Conservation (phyloP, 495 filamentous ascomycete genomes). For the Durotheca rogersii region DNA sequence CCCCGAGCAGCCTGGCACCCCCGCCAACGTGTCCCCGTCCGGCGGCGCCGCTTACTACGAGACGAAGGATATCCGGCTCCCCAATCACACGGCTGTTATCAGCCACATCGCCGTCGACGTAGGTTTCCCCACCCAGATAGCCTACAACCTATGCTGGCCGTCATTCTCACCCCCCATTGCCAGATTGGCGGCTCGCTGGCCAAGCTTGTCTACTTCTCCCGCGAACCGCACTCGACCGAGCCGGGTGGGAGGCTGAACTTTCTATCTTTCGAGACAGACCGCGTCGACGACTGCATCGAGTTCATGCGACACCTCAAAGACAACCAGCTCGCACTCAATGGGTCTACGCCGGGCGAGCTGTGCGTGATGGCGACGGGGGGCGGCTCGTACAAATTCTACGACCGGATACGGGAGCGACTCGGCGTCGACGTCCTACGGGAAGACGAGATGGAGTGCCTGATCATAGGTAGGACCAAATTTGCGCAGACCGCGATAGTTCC, state of each 20-base stretch:
- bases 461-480: conserved; percentile 68
- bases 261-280: conserved; percentile 90
- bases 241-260: conserved; percentile 92
- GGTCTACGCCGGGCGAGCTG: conserved; percentile 61
- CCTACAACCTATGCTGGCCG: no score
- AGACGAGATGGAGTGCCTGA: conserved; percentile 98
- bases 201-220: conserved; percentile 96
- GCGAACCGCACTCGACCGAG: conserved; percentile 73
- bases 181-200: conserved; percentile 94
- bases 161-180: conserved; percentile 13
- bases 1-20: conserved; percentile 51
- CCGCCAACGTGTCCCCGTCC: conserved; percentile 46
- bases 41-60: conserved; percentile 64
- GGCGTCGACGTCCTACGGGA: conserved; percentile 86
- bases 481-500: background rate
- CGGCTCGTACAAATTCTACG: conserved; percentile 93
- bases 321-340: conserved; percentile 74
- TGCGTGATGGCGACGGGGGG: conserved; percentile 94
- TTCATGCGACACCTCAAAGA: conserved; percentile 81
- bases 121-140: conserved; percentile 38
- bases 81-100: conserved; percentile 87
- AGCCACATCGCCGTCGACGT: conserved; percentile 97
- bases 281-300: conserved; percentile 84
- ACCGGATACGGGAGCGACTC: conserved; percentile 76
- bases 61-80: conserved; percentile 89